A percentile compares a stretch with the other conserved stretches of the same genome.
phyloP scores from a whole-genome alignment of 2,329 filamentous ascomycete genomes.

The Pseudocercospora eumusae region DNA sequence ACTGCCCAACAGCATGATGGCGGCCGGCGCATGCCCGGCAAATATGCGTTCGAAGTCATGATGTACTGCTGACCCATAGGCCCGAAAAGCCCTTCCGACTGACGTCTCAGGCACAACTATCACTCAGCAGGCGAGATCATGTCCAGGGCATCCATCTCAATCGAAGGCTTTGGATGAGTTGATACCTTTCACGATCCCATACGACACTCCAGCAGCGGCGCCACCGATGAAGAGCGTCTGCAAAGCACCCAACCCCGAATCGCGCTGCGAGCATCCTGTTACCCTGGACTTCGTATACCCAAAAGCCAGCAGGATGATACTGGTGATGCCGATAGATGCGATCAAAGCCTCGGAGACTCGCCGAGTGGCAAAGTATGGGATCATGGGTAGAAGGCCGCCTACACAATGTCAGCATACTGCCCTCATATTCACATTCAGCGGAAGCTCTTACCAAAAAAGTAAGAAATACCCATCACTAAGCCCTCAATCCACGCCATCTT shows the following conservation, averaged over 20 bases:
- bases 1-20: neutral
- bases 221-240: slow-evolving; percentile 43
- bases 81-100: neutral
- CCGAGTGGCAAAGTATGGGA: slow-evolving; percentile 54
- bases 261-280: slow-evolving; percentile 33
- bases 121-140: neutral
- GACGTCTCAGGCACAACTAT: neutral
- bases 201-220: slow-evolving; percentile 42
- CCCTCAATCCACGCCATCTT: slow-evolving; percentile 52
- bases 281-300: slow-evolving; percentile 52
- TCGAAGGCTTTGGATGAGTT: slow-evolving; percentile 24
- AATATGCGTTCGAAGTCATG: neutral
- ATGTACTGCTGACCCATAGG: neutral
- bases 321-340: slow-evolving; percentile 55
- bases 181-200: slow-evolving; percentile 44
- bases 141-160: neutral
- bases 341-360: slow-evolving; percentile 47
- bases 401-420: slow-evolving; percentile 8
- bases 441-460: slow-evolving; percentile 39
- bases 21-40: neutral
- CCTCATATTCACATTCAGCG: neutral
- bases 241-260: slow-evolving; percentile 36
- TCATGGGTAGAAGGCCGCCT: slow-evolving; percentile 49
- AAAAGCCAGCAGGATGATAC: slow-evolving; percentile 53
- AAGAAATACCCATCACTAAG: slow-evolving; percentile 44